Percentiles rank a stretch among this genome's conserved stretches.
Conservation (phyloP, 176 grass and related monocot species). For the Puya raimondii region DNA sequence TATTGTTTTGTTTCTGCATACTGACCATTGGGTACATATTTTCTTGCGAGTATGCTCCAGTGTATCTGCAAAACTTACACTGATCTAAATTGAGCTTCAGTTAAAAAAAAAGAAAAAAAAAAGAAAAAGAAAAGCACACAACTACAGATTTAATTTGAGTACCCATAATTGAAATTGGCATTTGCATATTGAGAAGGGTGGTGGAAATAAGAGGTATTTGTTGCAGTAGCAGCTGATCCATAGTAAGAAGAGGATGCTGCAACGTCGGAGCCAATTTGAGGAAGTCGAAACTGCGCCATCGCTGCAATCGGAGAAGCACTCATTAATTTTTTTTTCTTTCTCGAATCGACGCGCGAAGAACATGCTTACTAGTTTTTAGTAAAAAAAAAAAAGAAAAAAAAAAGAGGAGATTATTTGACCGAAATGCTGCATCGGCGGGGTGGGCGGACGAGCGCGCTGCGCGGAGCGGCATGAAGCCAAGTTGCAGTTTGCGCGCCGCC, state of each 20-base stretch:
- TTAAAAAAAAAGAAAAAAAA: background rate
- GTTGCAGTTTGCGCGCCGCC: constrained; percentile 49
- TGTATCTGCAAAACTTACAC: constrained; percentile 20
- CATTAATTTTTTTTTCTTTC: background rate
- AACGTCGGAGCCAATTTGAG: constrained; percentile 4
- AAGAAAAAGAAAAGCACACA: background rate
- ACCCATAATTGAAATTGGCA: constrained; percentile 42
- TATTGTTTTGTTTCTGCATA: background rate
- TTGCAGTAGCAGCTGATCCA: background rate
- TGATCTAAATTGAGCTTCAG: background rate
- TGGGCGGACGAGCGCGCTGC: constrained; percentile 1
- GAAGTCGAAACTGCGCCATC: constrained; percentile 20
- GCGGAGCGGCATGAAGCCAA: constrained; percentile 34
- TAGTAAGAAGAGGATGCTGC: constrained; percentile 29
- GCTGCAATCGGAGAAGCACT: constrained; percentile 12
- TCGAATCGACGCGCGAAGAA: background rate
- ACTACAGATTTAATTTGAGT: constrained; percentile 1
- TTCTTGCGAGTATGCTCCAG: constrained; percentile 36
- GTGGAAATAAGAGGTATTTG: constrained; percentile 32
- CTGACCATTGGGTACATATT: constrained; percentile 47
- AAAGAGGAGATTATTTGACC: constrained; percentile 6
- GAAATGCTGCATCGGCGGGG: constrained; percentile 11
- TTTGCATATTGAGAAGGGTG: constrained; percentile 30
- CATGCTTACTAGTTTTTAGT: background rate
- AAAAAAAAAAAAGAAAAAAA: too few species aligned